A percentile compares a stretch with the other conserved stretches of the same genome.
phyloP scores from a whole-genome alignment of 2,329 filamentous ascomycete genomes.

The Sporothrix pseudoabietina region DNA sequence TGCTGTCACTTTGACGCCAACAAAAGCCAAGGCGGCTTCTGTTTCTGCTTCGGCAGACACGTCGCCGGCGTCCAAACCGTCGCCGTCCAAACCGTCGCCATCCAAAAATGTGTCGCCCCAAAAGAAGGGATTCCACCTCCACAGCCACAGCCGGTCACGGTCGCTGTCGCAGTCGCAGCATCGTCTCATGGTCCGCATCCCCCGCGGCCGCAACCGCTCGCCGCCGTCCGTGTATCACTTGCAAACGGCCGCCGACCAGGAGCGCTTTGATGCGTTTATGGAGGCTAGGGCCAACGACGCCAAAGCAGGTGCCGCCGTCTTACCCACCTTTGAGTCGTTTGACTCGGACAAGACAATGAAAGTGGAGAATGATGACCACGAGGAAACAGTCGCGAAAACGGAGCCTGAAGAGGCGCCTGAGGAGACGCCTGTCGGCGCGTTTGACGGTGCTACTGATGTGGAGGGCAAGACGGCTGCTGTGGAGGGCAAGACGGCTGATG shows the following conservation, averaged over 20 bases:
- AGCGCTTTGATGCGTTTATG: conserved; percentile 29
- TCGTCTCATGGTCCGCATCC: conserved; percentile 32
- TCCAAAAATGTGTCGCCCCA: conserved; percentile 8
- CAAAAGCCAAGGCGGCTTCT: background rate
- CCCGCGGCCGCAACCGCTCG: conserved; percentile 29
- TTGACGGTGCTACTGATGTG: background rate
- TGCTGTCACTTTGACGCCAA: background rate
- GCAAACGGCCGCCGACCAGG: conserved; percentile 26
- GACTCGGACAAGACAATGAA: background rate
- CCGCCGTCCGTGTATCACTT: conserved; percentile 31
- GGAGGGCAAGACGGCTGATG: background rate
- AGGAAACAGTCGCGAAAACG: background rate
- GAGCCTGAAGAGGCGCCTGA: background rate
- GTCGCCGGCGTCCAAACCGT: background rate
- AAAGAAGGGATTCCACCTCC: background rate
- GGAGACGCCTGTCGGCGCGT: background rate
- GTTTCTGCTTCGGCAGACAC: background rate
- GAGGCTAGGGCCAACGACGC: conserved; percentile 24
- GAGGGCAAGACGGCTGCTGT: background rate
- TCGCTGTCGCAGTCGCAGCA: background rate
- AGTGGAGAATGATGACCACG: background rate
- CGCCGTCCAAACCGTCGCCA: background rate
- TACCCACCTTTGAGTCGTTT: conserved; percentile 23
- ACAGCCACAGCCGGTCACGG: background rate
- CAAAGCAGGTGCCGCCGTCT: conserved; percentile 15